Percentiles rank a stretch among this genome's conserved stretches.
These are phyloP conservation scores for Penicillium canariense DNA, from an alignment of 495 filamentous ascomycete species.

Conservation along the genomic window DNA sequence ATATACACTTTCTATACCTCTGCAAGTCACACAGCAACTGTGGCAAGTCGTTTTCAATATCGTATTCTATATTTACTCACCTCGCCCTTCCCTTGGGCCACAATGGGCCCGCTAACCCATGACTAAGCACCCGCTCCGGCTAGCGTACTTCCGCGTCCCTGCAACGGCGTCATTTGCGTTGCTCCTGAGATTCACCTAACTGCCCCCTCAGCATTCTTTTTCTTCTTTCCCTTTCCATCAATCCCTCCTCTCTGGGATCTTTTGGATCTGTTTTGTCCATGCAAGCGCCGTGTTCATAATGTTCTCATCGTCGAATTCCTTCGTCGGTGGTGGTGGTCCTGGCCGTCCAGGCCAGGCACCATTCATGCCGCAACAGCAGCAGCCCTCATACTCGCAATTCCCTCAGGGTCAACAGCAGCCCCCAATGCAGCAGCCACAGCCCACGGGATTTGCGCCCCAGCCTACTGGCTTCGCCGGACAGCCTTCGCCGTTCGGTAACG, in stretches of 20 bases:
- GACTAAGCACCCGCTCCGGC: constrained; percentile 26
- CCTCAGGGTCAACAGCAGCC: constrained; percentile 48
- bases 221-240: constrained; percentile 18
- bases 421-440: constrained; percentile 54
- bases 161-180: constrained; percentile 31
- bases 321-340: constrained; percentile 71
- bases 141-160: constrained; percentile 30
- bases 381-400: constrained; percentile 47
- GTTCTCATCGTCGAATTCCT: constrained; percentile 87
- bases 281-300: constrained; percentile 49
- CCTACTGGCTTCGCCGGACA: constrained; percentile 51
- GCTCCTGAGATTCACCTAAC: constrained; percentile 28
- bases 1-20: background rate
- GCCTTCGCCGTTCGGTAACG: constrained; percentile 30
- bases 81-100: background rate
- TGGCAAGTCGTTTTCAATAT: background rate
- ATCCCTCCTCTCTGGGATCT: constrained; percentile 20
- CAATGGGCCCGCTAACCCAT: constrained; percentile 2
- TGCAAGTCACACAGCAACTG: background rate
- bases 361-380: constrained; percentile 48
- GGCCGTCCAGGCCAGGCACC: constrained; percentile 65
- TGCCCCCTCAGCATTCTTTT: constrained; percentile 19
- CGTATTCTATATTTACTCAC: background rate
- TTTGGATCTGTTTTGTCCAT: constrained; percentile 27
- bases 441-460: constrained; percentile 52